phyloP scores from a whole-genome alignment of 2,329 filamentous ascomycete species.

The Bimuria novae-zelandiae region DNA sequence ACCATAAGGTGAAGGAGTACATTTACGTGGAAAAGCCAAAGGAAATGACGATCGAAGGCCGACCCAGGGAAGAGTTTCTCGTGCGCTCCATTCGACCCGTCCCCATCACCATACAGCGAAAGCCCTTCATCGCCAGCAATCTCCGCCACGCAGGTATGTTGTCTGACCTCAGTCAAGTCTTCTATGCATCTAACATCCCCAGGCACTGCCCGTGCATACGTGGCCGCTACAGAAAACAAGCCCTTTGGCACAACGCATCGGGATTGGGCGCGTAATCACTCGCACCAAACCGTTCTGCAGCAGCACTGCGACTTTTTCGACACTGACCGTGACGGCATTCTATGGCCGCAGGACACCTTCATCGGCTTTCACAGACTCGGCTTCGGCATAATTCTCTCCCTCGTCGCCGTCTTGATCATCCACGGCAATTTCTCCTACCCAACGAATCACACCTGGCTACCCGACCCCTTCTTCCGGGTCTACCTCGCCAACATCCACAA shows the following conservation, averaged over 20 bases:
- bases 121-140: conserved; percentile 7
- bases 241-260: conserved; percentile 51
- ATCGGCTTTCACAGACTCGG: conserved; percentile 53
- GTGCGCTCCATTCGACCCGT: conserved; percentile 1
- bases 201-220: conserved; percentile 50
- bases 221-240: conserved; percentile 46
- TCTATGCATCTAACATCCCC: background rate
- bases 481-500: conserved; percentile 48
- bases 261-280: conserved; percentile 45
- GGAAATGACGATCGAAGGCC: background rate
- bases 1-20: background rate
- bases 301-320: conserved; percentile 61
- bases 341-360: conserved; percentile 59
- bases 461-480: conserved; percentile 52
- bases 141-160: conserved; percentile 20
- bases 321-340: conserved; percentile 56
- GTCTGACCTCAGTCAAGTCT: background rate
- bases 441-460: conserved; percentile 49
- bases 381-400: conserved; percentile 50
- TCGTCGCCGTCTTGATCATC: conserved; percentile 54
- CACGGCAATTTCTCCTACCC: conserved; percentile 57
- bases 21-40: background rate
- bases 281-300: conserved; percentile 54
- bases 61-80: background rate
- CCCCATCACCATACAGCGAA: conserved; percentile 6